Evolutionary conservation across 1,284 basidiomycete species (phyloP).

Genomic region (Ustilago sp.): DNA sequence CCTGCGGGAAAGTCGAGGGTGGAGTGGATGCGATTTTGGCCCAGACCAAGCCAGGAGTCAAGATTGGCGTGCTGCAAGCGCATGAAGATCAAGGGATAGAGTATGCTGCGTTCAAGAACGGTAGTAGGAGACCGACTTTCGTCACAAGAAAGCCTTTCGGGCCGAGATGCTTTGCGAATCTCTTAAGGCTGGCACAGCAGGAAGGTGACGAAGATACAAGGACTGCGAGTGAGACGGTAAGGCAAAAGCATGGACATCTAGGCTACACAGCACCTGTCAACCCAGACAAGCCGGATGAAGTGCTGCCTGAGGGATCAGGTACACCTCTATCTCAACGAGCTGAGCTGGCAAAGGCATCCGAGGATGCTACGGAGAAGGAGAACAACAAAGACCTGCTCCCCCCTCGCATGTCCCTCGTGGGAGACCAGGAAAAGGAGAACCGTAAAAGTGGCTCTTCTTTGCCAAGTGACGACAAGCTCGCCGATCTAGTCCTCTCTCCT

Average conservation of each 20-base stretch:
- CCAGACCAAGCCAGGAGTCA: constrained; percentile 47
- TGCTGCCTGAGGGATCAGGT: constrained; percentile 13
- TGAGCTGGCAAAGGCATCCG: neutral
- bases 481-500: constrained; percentile 40
- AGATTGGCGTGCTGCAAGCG: constrained; percentile 57
- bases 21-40: constrained; percentile 45
- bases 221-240: constrained; percentile 13
- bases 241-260: constrained; percentile 34
- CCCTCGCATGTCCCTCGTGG: constrained; percentile 18
- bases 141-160: constrained; percentile 60
- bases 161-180: constrained; percentile 39
- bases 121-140: constrained; percentile 41
- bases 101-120: constrained; percentile 43
- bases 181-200: constrained; percentile 46
- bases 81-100: constrained; percentile 51
- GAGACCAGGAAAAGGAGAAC: constrained; percentile 19
- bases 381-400: constrained; percentile 15
- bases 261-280: constrained; percentile 34
- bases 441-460: constrained; percentile 9
- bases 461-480: constrained; percentile 25
- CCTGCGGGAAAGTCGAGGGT: constrained; percentile 32
- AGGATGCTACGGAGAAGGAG: constrained; percentile 1
- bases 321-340: constrained; percentile 11
- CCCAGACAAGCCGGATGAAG: constrained; percentile 17
- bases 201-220: constrained; percentile 18